phyloP scores from a whole-genome alignment of 108 stramenopile species.

The Aurantiochytrium sp. region DNA sequence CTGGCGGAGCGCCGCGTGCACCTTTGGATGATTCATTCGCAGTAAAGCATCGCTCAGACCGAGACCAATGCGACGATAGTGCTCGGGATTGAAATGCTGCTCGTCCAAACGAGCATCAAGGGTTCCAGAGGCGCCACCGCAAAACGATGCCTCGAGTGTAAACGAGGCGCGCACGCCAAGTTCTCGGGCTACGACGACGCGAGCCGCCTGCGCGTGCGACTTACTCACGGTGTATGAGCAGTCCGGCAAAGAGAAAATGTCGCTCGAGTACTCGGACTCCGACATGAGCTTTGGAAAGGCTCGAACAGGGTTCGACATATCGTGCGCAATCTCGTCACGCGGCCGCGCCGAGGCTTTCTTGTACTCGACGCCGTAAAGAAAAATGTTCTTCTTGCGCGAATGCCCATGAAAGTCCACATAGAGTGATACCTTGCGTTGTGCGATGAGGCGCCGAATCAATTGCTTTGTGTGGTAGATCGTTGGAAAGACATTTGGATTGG shows the following conservation, averaged over 20 bases:
- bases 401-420: constrained; percentile 55
- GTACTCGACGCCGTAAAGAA: constrained; percentile 39
- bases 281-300: constrained; percentile 2
- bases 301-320: not conserved
- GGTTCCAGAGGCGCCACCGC: constrained; percentile 25
- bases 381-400: constrained; percentile 43
- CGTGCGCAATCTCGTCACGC: not conserved
- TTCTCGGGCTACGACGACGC: constrained; percentile 43
- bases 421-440: constrained; percentile 24
- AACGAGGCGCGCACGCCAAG: constrained; percentile 19
- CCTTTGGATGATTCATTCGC: not conserved
- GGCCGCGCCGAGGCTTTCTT: not conserved
- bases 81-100: not conserved
- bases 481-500: constrained; percentile 36
- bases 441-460: constrained; percentile 18
- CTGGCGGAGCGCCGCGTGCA: not conserved
- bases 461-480: constrained; percentile 35
- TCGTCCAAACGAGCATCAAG: not conserved
- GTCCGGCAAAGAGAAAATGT: constrained; percentile 11
- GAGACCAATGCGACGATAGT: not conserved
- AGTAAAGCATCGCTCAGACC: not conserved
- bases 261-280: not conserved
- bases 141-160: constrained; percentile 52
- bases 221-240: constrained; percentile 30
- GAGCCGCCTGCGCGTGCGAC: constrained; percentile 43